Percentiles rank a stretch among this genome's conserved stretches.
Conservation (phyloP, 2,329 filamentous ascomycete genomes). For the Colletotrichum truncatum region DNA sequence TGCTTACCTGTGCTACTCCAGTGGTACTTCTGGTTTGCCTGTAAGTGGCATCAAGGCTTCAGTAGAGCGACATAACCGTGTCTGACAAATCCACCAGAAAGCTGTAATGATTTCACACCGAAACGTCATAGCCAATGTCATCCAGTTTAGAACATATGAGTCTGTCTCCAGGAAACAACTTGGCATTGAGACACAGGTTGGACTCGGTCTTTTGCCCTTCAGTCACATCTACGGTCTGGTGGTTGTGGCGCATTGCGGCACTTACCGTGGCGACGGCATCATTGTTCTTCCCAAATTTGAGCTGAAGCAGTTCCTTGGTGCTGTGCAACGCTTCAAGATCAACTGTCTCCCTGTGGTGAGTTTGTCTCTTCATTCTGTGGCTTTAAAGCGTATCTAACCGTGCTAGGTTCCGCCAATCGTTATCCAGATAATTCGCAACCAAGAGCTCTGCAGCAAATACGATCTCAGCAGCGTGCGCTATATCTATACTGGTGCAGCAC, state of each 20-base stretch:
- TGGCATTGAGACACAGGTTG: conserved; percentile 51
- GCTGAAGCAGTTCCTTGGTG: conserved; percentile 67
- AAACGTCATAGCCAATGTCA: conserved; percentile 80
- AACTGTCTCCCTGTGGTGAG: conserved; percentile 71
- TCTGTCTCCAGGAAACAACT: conserved; percentile 45
- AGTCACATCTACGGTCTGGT: conserved; percentile 86
- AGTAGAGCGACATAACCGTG: background rate
- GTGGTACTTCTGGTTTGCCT: conserved; percentile 81
- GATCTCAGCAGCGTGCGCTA: conserved; percentile 73
- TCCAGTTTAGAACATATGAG: conserved; percentile 66
- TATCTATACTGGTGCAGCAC: conserved; percentile 79
- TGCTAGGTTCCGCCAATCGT: conserved; percentile 79
- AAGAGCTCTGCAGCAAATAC: conserved; percentile 66
- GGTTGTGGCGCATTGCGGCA: conserved; percentile 71
- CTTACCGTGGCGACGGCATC: conserved; percentile 77
- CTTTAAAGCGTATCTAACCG: background rate
- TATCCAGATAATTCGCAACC: conserved; percentile 75
- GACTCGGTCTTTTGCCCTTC: conserved; percentile 78
- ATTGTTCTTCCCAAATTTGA: conserved; percentile 82
- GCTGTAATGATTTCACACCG: conserved; percentile 84
- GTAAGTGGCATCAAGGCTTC: conserved; percentile 51
- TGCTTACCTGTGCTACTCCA: conserved; percentile 83
- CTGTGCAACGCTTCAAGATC: conserved; percentile 77
- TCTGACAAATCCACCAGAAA: conserved; percentile 60
- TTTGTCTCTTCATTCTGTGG: background rate